Evolutionary conservation across 164 flowering plant genomes (phyloP).

Genomic region (Santalum album): DNA sequence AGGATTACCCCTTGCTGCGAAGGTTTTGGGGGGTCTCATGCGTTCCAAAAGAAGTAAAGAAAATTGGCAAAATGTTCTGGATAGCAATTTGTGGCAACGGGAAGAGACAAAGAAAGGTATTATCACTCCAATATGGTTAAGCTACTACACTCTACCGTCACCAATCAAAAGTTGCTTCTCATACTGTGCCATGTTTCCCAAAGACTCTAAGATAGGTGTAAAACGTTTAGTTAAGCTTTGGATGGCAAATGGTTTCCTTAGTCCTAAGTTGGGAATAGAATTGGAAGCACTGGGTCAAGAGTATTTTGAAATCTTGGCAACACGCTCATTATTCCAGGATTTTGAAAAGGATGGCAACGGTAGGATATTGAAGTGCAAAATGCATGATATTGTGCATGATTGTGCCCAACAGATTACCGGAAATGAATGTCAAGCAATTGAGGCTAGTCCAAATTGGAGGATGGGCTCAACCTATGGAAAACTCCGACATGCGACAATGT

Average conservation of each 20-base stretch:
- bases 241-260: constrained; percentile 14
- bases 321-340: constrained; percentile 12
- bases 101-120: not conserved
- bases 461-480: too few species aligned
- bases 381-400: constrained; percentile 5
- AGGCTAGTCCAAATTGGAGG: too few species aligned
- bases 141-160: constrained; percentile 16
- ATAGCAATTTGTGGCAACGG: constrained; percentile 10
- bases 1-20: constrained; percentile 16
- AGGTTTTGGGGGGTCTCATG: constrained; percentile 9
- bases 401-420: not conserved
- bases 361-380: not conserved
- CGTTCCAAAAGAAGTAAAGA: not conserved
- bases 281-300: constrained; percentile 13
- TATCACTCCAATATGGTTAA: constrained; percentile 10
- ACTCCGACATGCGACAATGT: too few species aligned
- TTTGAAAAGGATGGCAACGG: not conserved
- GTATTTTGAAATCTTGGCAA: constrained; percentile 4
- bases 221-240: constrained; percentile 9
- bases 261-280: not conserved
- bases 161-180: constrained; percentile 16
- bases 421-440: too few species aligned
- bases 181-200: constrained; percentile 18
- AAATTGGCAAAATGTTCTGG: constrained; percentile 11
- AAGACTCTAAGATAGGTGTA: constrained; percentile 7